Evolutionary conservation across 2,329 filamentous ascomycete species (phyloP).

Genomic region (Nigrospora oryzae): DNA sequence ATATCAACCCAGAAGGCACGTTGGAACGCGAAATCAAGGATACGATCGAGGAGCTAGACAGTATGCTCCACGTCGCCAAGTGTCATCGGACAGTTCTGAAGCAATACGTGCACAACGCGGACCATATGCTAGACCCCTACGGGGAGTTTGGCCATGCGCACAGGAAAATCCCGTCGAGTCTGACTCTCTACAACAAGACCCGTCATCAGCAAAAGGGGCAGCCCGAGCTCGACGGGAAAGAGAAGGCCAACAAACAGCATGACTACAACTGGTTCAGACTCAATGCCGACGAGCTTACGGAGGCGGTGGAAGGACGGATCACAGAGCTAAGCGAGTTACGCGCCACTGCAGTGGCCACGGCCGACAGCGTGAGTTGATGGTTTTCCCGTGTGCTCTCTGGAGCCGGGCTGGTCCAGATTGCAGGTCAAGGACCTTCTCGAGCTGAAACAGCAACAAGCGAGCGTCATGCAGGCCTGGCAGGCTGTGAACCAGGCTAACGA

Average conservation of each 20-base stretch:
- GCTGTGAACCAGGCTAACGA: constrained; percentile 28
- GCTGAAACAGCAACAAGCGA: constrained; percentile 37
- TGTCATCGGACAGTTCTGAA: constrained; percentile 24
- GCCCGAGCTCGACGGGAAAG: not conserved
- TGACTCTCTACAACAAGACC: not conserved
- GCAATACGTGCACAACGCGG: constrained; percentile 15
- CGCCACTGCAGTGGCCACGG: constrained; percentile 21
- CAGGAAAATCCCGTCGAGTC: not conserved
- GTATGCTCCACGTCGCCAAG: constrained; percentile 30
- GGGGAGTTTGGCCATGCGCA: constrained; percentile 8
- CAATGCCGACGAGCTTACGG: constrained; percentile 17
- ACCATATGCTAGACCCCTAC: constrained; percentile 11
- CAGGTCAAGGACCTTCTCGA: constrained; percentile 29
- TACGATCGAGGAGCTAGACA: constrained; percentile 37
- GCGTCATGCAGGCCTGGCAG: constrained; percentile 33
- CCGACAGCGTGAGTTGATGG: constrained; percentile 17
- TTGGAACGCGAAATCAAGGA: constrained; percentile 36
- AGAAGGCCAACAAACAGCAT: constrained; percentile 2
- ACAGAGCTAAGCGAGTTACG: constrained; percentile 23
- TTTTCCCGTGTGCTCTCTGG: not conserved
- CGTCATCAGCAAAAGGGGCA: not conserved
- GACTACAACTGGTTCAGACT: constrained; percentile 16
- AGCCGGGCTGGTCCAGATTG: not conserved
- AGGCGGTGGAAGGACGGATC: constrained; percentile 17
- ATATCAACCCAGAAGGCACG: constrained; percentile 32